Evolutionary conservation across 352 stramenopile genomes (phyloP).

Genomic region (Globisporangium cystogenes): DNA sequence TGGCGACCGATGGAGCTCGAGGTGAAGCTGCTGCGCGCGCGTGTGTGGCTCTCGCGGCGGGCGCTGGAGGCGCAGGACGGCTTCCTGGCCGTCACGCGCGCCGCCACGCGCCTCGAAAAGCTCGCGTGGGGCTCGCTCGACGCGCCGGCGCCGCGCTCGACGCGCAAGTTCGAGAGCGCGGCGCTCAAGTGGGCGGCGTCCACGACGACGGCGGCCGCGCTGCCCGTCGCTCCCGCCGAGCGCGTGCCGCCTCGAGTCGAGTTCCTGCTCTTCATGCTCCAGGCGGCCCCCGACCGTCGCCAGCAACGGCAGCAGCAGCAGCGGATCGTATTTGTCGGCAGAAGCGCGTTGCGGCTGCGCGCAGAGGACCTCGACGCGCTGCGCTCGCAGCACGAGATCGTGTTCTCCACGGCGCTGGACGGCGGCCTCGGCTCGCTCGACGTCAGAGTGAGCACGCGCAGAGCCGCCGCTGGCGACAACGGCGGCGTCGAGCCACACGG

Average conservation of each 20-base stretch:
- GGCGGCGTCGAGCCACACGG: not conserved
- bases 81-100: conserved; percentile 28
- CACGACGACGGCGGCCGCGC: not conserved
- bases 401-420: conserved; percentile 35
- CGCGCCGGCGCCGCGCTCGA: conserved; percentile 1
- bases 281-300: not conserved
- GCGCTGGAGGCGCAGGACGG: conserved; percentile 22
- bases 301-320: not conserved
- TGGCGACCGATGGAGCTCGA: conserved; percentile 15
- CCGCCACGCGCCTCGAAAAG: conserved; percentile 12
- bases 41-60: conserved; percentile 32
- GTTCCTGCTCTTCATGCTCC: conserved; percentile 32
- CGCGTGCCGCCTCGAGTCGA: conserved; percentile 10
- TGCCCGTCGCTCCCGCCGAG: not conserved
- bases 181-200: conserved; percentile 23
- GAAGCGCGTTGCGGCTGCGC: conserved; percentile 22
- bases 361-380: conserved; percentile 34
- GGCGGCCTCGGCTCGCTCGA: conserved; percentile 27
- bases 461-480: not conserved
- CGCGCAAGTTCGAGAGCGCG: conserved; percentile 16
- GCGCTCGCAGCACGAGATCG: conserved; percentile 29
- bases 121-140: conserved; percentile 26
- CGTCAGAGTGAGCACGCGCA: conserved; percentile 22
- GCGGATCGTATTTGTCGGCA: conserved; percentile 29
- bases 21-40: conserved; percentile 26